phyloP scores from a whole-genome alignment of 768 basidiomycete species.

The Leccinum rimulosum region DNA sequence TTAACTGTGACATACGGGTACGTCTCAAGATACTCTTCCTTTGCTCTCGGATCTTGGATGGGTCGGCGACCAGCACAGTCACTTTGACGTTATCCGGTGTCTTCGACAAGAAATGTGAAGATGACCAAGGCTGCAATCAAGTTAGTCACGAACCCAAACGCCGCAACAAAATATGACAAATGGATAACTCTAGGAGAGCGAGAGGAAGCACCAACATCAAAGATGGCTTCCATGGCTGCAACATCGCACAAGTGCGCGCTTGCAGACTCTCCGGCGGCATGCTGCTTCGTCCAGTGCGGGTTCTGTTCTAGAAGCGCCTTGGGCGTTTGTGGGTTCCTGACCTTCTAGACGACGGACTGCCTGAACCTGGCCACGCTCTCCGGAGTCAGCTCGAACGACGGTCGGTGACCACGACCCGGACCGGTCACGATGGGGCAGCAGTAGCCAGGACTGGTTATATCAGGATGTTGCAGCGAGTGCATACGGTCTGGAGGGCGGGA shows the following conservation, averaged over 20 bases:
- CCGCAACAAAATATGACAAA: too few relatives aligned
- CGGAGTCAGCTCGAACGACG: constrained; percentile 4
- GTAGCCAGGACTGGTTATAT: constrained; percentile 1
- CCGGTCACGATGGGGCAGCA: constrained; percentile 10
- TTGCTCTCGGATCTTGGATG: background rate
- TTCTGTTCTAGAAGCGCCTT: background rate
- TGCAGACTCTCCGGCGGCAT: background rate
- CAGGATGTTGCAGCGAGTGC: too few relatives aligned
- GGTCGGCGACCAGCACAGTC: constrained; percentile 14
- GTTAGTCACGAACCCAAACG: too few relatives aligned
- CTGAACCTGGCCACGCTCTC: background rate
- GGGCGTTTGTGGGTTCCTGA: background rate
- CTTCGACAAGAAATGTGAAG: constrained; percentile 2
- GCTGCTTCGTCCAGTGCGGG: background rate
- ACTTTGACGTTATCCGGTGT: constrained; percentile 7
- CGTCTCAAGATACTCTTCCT: background rate
- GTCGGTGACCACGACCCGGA: constrained; percentile 20
- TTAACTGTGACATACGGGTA: background rate
- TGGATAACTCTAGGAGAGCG: background rate
- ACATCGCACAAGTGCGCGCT: background rate
- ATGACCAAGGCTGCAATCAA: constrained; percentile 19
- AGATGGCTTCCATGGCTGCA: constrained; percentile 4
- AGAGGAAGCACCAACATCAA: constrained; percentile 11
- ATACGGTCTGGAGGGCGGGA: background rate
- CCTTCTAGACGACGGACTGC: too few relatives aligned